Conservation (phyloP, 108 stramenopile species). For the Cyclostephanos tholiformis region DNA sequence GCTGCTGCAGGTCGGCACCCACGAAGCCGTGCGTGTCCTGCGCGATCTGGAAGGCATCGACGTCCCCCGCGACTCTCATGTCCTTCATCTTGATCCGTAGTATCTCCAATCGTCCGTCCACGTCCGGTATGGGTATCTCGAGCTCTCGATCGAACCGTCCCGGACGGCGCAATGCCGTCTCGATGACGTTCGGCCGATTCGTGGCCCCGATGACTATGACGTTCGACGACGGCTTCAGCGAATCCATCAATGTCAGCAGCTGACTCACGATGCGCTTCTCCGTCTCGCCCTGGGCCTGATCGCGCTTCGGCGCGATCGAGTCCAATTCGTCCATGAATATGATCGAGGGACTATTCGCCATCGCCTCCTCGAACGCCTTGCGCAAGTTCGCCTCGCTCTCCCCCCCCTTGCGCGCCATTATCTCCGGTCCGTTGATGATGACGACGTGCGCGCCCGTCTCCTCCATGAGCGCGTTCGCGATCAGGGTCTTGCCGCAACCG, state of each 20-base stretch:
- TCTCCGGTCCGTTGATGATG: conserved; percentile 98
- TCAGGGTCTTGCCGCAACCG: conserved; percentile 97
- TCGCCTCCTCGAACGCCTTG: conserved; percentile 91
- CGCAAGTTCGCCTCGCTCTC: conserved; percentile 90
- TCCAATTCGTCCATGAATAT: conserved; percentile 99
- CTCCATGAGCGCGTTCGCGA: conserved; percentile 94
- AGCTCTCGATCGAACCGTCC: conserved; percentile 97
- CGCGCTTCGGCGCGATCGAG: conserved; percentile 97
- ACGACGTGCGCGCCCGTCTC: conserved; percentile 97
- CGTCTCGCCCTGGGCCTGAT: conserved; percentile 92
- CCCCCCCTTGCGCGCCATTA: conserved; percentile 96
- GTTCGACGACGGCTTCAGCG: conserved; percentile 87
- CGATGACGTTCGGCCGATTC: conserved; percentile 92
- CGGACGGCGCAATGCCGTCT: conserved; percentile 93
- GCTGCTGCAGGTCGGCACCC: conserved; percentile 95
- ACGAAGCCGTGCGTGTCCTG: conserved; percentile 91
- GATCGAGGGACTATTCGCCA: conserved; percentile 91
- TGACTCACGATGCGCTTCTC: conserved; percentile 98
- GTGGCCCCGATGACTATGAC: conserved; percentile 98
- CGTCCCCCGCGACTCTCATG: conserved; percentile 85
- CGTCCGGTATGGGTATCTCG: conserved; percentile 94
- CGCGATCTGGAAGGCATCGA: conserved; percentile 87
- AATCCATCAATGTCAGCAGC: conserved; percentile 95
- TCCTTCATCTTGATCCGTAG: conserved; percentile 96
- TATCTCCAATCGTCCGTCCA: conserved; percentile 90